phyloP scores from a whole-genome alignment of 768 basidiomycete genomes.

The Austroboletus festivus region DNA sequence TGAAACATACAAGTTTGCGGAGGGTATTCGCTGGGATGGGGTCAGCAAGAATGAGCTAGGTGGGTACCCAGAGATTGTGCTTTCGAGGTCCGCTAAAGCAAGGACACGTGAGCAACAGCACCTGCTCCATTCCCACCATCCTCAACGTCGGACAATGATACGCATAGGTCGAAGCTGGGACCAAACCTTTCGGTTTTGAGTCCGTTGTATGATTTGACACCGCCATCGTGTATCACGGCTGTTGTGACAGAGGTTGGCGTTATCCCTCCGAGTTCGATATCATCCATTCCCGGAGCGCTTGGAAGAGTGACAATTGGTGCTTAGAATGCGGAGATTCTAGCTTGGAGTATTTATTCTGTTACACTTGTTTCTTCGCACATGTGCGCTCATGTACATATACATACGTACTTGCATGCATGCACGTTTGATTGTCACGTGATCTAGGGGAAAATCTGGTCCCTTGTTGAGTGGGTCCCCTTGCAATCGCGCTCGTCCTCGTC shows the following conservation, averaged over 20 bases:
- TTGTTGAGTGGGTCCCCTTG: conserved; percentile 7
- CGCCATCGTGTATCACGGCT: conserved; percentile 87
- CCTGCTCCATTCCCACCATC: conserved; percentile 26
- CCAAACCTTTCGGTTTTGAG: conserved; percentile 74
- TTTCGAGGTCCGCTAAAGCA: conserved; percentile 1
- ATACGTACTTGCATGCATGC: background rate
- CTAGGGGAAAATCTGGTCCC: conserved; percentile 14
- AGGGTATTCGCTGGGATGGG: conserved; percentile 87
- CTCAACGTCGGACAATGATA: conserved; percentile 3
- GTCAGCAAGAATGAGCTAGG: conserved; percentile 97
- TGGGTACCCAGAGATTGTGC: conserved; percentile 30
- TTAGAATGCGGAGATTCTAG: conserved; percentile 2
- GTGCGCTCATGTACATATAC: background rate
- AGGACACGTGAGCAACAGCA: conserved; percentile 15
- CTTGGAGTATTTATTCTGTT: conserved; percentile 13
- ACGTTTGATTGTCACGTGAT: conserved; percentile 24
- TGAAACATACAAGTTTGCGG: conserved; percentile 98
- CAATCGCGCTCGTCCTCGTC: conserved; percentile 5
- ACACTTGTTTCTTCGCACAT: background rate
- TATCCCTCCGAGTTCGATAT: conserved; percentile 89
- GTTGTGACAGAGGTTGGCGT: conserved; percentile 97
- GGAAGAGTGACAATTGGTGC: conserved; percentile 25
- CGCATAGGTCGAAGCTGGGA: conserved; percentile 29
- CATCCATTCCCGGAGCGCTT: conserved; percentile 74
- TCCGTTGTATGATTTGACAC: conserved; percentile 92